phyloP scores from a whole-genome alignment of 2,329 filamentous ascomycete genomes.

The Epichloe elymi region DNA sequence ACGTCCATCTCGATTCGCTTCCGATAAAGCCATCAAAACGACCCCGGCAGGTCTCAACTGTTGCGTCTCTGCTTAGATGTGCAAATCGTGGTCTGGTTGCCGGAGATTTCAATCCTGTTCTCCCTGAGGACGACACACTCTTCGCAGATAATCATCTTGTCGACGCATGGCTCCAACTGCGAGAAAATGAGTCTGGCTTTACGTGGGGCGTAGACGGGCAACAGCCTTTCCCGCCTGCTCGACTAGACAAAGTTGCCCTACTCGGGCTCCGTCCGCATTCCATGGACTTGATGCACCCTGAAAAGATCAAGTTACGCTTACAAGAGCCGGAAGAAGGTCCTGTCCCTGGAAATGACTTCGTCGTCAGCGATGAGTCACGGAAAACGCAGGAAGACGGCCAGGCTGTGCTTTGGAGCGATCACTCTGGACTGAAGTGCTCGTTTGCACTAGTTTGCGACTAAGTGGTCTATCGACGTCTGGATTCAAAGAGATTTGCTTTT shows the following conservation, averaged over 20 bases:
- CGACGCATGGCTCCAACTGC: slow-evolving; percentile 13
- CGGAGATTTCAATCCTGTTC: slow-evolving; percentile 27
- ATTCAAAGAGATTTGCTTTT: too few species aligned
- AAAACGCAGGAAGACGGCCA: neutral
- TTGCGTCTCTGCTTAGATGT: slow-evolving; percentile 13
- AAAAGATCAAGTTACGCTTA: too few species aligned
- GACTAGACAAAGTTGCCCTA: slow-evolving; percentile 13
- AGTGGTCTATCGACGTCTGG: too few species aligned
- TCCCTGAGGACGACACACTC: slow-evolving; percentile 19
- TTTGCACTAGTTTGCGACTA: too few species aligned
- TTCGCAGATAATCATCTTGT: slow-evolving; percentile 13
- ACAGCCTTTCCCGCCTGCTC: slow-evolving; percentile 17
- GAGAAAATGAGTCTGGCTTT: slow-evolving; percentile 17
- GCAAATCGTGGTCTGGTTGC: slow-evolving; percentile 20
- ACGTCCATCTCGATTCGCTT: slow-evolving; percentile 27
- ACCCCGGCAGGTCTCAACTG: slow-evolving; percentile 17
- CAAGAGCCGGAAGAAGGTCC: too few species aligned
- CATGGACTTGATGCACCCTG: too few species aligned
- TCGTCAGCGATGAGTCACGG: neutral
- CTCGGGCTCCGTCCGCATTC: too few species aligned
- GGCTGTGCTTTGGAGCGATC: neutral
- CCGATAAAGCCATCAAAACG: slow-evolving; percentile 15
- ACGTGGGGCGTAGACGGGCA: slow-evolving; percentile 25
- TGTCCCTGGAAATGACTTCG: too few species aligned
- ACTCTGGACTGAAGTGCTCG: neutral